Conservation (phyloP, 2,329 filamentous ascomycete species). For the Alternaria dauci region DNA sequence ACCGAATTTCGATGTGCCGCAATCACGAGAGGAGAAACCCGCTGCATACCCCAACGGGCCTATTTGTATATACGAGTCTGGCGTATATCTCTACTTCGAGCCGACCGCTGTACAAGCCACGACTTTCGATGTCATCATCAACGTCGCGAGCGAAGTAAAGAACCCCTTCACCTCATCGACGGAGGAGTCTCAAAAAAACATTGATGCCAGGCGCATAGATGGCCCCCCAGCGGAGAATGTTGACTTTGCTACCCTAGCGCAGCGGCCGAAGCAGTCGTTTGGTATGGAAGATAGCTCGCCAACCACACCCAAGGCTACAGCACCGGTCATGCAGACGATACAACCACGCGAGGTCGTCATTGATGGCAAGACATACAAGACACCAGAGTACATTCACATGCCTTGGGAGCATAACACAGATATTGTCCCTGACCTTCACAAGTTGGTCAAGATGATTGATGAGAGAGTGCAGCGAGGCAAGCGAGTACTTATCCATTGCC, state of each 20-base stretch:
- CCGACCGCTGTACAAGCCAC: conserved; percentile 79
- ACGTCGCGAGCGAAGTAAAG: conserved; percentile 81
- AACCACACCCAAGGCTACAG: conserved; percentile 63
- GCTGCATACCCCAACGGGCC: conserved; percentile 84
- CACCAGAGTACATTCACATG: conserved; percentile 85
- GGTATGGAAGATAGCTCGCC: conserved; percentile 51
- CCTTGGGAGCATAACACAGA: conserved; percentile 91
- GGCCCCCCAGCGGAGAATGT: conserved; percentile 48
- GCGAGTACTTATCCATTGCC: conserved; percentile 82
- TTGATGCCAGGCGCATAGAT: conserved; percentile 48
- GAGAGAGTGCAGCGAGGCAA: conserved; percentile 75
- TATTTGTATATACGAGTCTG: conserved; percentile 80
- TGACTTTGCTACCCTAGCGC: conserved; percentile 46
- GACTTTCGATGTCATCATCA: conserved; percentile 82
- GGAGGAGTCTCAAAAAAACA: conserved; percentile 42
- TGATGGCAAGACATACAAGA: conserved; percentile 45
- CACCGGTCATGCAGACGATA: conserved; percentile 51
- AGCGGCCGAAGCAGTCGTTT: conserved; percentile 36
- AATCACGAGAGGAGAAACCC: conserved; percentile 73
- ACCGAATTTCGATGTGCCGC: conserved; percentile 62
- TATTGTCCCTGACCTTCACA: conserved; percentile 78
- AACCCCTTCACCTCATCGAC: conserved; percentile 69
- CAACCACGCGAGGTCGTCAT: conserved; percentile 37
- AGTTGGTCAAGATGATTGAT: conserved; percentile 79
- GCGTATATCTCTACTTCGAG: conserved; percentile 81